Percentiles rank a stretch among this genome's conserved stretches.
These are phyloP conservation scores for Cytospora schulzeri DNA, from an alignment of 2,329 filamentous ascomycete species.

Conservation along the genomic window DNA sequence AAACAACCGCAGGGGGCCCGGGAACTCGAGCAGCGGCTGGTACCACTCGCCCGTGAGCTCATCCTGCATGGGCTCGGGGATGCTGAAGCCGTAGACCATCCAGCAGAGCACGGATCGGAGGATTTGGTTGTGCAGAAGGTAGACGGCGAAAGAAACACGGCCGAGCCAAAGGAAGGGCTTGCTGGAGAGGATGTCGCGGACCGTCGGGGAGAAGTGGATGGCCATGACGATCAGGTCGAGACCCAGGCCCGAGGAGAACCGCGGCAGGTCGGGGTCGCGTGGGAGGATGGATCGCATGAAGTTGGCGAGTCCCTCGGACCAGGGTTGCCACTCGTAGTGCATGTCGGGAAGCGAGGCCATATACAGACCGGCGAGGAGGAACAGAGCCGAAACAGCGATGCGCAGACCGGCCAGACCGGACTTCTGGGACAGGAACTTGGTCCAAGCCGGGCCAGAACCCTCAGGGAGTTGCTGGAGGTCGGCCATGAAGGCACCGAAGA, in stretches of 20 bases:
- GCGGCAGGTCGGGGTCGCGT: constrained; percentile 26
- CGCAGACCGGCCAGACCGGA: constrained; percentile 25
- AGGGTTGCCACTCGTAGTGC: constrained; percentile 27
- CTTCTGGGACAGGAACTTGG: constrained; percentile 24
- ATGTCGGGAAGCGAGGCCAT: constrained; percentile 27
- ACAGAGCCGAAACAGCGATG: constrained; percentile 23
- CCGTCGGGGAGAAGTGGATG: constrained; percentile 26
- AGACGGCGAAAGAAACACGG: constrained; percentile 27
- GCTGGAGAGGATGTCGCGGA: constrained; percentile 24
- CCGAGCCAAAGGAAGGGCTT: constrained; percentile 28
- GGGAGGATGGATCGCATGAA: constrained; percentile 26
- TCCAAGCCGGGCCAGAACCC: constrained; percentile 21
- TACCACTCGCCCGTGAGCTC: constrained; percentile 24
- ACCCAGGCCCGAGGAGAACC: constrained; percentile 28
- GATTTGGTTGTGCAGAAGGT: constrained; percentile 29
- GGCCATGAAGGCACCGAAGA: constrained; percentile 29
- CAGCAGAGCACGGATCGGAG: constrained; percentile 28
- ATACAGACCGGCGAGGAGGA: constrained; percentile 25
- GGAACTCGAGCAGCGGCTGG: constrained; percentile 24
- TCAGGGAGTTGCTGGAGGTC: constrained; percentile 24
- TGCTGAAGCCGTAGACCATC: constrained; percentile 27
- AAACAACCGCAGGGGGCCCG: constrained; percentile 23
- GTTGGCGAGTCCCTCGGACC: constrained; percentile 25
- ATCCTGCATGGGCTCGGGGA: constrained; percentile 26
- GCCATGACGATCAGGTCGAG: constrained; percentile 27